phyloP scores from a whole-genome alignment of 176 grass and related monocot genomes.

The Musa itinerans region DNA sequence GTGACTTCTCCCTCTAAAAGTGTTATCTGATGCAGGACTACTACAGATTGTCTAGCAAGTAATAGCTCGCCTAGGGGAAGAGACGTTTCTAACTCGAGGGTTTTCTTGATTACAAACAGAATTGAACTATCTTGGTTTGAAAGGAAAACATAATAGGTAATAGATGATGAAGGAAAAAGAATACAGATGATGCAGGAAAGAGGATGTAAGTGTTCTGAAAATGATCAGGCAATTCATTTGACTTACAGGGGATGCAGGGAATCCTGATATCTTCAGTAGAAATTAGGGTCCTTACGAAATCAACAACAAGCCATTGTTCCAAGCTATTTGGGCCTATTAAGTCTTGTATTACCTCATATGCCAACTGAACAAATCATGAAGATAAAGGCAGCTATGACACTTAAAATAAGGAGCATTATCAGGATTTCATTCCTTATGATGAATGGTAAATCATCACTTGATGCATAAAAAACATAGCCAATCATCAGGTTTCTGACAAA shows the following conservation, averaged over 20 bases:
- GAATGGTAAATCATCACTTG: not conserved
- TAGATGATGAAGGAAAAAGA: not conserved
- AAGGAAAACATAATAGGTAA: not conserved
- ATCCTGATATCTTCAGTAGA: not conserved
- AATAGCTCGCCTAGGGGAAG: too few species aligned
- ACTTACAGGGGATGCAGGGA: not conserved
- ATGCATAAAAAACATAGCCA: not conserved
- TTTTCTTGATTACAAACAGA: not conserved
- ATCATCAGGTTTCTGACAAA: too few species aligned
- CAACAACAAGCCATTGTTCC: not conserved
- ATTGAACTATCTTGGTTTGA: not conserved
- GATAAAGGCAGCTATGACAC: not conserved
- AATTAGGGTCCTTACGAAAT: not conserved
- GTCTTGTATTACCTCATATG: not conserved
- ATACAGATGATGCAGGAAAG: not conserved
- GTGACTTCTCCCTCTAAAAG: too few species aligned
- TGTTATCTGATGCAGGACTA: too few species aligned
- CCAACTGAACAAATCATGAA: not conserved
- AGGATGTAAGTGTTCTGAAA: not conserved
- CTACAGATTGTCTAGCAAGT: too few species aligned
- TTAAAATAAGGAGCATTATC: not conserved
- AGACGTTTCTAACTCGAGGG: not conserved
- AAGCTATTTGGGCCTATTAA: not conserved
- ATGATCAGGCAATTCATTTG: not conserved
- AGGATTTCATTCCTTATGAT: not conserved